These are phyloP conservation scores for Ogataea parapolymorpha DNA, from an alignment of 805 yeast genomes.

Conservation along the genomic window DNA sequence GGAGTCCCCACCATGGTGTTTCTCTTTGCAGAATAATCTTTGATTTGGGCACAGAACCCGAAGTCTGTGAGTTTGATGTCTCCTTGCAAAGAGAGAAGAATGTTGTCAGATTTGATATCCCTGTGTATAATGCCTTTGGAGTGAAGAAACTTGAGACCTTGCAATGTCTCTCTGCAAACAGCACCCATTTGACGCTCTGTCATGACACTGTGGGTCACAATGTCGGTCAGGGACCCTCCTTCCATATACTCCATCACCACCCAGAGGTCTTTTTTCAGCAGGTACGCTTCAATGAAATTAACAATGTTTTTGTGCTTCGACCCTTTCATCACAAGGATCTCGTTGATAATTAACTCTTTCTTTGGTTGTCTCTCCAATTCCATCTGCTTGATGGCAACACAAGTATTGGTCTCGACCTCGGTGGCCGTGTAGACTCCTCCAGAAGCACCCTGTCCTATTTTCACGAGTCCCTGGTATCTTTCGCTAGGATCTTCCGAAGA, in stretches of 20 bases:
- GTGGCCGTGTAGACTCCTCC: conserved; percentile 95
- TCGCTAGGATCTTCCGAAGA: conserved; percentile 79
- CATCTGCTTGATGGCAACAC: conserved; percentile 97
- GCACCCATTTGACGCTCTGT: conserved; percentile 95
- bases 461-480: conserved; percentile 63
- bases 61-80: conserved; percentile 88
- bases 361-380: conserved; percentile 91
- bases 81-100: conserved; percentile 77
- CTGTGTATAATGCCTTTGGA: conserved; percentile 91
- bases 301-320: conserved; percentile 89
- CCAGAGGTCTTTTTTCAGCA: conserved; percentile 82
- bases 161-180: conserved; percentile 85
- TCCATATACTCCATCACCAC: conserved; percentile 99
- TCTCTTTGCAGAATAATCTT: conserved; percentile 67
- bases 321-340: conserved; percentile 93
- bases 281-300: conserved; percentile 83
- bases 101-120: conserved; percentile 94
- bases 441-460: conserved; percentile 97
- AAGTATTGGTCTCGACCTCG: conserved; percentile 47
- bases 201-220: conserved; percentile 83
- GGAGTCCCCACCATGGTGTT: conserved; percentile 90
- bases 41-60: conserved; percentile 74
- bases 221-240: conserved; percentile 95
- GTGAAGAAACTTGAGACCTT: conserved; percentile 84
- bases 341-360: conserved; percentile 91